Evolutionary conservation across 306 rosid species (phyloP).

Genomic region (Adenanthera pavonina): DNA sequence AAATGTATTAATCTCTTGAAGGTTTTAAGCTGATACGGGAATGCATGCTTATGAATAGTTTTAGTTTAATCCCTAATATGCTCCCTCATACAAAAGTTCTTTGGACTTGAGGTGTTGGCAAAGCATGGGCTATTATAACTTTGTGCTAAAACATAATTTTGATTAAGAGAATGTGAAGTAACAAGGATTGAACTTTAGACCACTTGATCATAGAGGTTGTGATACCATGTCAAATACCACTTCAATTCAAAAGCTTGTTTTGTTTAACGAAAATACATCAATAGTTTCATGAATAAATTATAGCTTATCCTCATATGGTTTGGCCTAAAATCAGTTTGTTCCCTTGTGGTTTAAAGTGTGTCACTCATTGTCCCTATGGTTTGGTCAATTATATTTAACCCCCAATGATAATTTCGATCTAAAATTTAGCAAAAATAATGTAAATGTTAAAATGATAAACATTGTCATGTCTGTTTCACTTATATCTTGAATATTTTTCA

Average conservation of each 20-base stretch:
- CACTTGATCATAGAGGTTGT: neutral
- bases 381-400: neutral
- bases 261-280: neutral
- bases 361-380: neutral
- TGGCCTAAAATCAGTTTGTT: neutral
- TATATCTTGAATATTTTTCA: neutral
- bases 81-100: neutral
- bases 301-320: neutral
- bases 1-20: slow-evolving; percentile 35
- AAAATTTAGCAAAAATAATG: neutral
- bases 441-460: too few relatives aligned
- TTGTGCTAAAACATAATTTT: neutral
- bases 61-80: neutral
- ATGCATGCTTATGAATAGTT: neutral
- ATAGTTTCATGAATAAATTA: neutral
- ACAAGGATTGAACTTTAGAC: neutral
- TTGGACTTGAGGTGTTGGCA: neutral
- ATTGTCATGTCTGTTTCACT: neutral
- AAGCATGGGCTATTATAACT: neutral
- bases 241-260: neutral
- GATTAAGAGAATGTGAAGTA: neutral
- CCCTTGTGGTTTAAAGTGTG: neutral
- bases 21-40: too few relatives aligned
- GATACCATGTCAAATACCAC: neutral
- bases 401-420: neutral